phyloP scores from a whole-genome alignment of 2,329 filamentous ascomycete genomes.

The Pyricularia grisea region DNA sequence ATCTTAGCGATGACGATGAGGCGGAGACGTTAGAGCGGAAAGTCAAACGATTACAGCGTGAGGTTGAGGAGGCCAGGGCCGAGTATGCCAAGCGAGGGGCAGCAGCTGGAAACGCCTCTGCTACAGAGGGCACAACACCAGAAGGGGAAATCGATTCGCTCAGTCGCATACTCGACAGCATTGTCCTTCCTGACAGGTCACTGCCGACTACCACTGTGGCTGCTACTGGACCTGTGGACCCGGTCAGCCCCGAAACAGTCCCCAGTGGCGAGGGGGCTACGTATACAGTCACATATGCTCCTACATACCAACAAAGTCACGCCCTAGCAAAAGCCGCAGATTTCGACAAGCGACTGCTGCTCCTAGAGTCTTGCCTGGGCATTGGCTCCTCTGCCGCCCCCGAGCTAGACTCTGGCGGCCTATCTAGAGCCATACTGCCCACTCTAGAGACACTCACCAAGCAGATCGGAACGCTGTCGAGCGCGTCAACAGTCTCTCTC shows the following conservation, averaged over 20 bases:
- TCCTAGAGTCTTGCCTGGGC: slow-evolving; percentile 74
- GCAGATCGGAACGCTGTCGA: slow-evolving; percentile 66
- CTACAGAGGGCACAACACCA: background rate
- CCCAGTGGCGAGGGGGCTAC: slow-evolving; percentile 26
- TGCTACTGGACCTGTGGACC: background rate
- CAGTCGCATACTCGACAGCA: slow-evolving; percentile 61
- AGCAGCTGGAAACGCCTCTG: slow-evolving; percentile 35
- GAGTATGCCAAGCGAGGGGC: slow-evolving; percentile 47
- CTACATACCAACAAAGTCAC: slow-evolving; percentile 56
- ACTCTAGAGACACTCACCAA: slow-evolving; percentile 72
- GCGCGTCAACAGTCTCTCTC: slow-evolving; percentile 62
- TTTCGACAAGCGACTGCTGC: slow-evolving; percentile 72
- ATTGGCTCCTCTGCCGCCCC: slow-evolving; percentile 61
- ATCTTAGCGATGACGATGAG: slow-evolving; percentile 64
- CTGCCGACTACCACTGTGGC: background rate
- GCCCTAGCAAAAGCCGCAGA: slow-evolving; percentile 73
- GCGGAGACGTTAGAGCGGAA: slow-evolving; percentile 69
- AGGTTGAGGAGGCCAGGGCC: slow-evolving; percentile 66
- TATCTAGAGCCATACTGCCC: slow-evolving; percentile 65
- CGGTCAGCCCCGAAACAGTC: background rate
- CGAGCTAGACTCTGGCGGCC: slow-evolving; percentile 45
- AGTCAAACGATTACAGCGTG: slow-evolving; percentile 72
- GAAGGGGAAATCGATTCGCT: slow-evolving; percentile 44
- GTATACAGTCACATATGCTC: slow-evolving; percentile 57
- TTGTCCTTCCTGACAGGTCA: slow-evolving; percentile 31